These are phyloP conservation scores for Acacia melanoxylon DNA, from an alignment of 306 rosid species.

Conservation along the genomic window DNA sequence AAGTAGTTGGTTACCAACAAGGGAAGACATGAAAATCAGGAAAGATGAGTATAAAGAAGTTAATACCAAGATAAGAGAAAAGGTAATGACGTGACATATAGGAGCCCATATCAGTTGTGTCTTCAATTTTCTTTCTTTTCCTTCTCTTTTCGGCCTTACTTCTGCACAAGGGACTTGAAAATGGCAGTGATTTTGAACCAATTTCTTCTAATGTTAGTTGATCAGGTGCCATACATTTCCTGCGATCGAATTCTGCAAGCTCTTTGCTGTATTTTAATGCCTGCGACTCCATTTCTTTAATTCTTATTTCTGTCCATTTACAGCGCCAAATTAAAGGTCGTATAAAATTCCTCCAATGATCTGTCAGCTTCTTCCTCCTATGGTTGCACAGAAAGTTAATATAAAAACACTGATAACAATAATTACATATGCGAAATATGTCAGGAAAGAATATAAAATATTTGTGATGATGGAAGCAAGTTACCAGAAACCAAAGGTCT, in stretches of 20 bases:
- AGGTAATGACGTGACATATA: slow-evolving; percentile 71
- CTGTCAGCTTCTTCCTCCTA: slow-evolving; percentile 84
- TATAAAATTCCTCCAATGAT: slow-evolving; percentile 82
- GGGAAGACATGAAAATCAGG: slow-evolving; percentile 31
- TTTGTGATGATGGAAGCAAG: neutral
- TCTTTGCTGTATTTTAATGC: slow-evolving; percentile 56
- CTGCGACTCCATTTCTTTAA: slow-evolving; percentile 70
- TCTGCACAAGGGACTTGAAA: slow-evolving; percentile 40
- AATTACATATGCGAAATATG: slow-evolving; percentile 2
- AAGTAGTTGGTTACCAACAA: slow-evolving; percentile 13
- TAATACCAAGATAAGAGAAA: slow-evolving; percentile 79
- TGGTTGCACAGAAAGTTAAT: slow-evolving; percentile 30
- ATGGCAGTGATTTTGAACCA: slow-evolving; percentile 74
- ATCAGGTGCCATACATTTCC: slow-evolving; percentile 43
- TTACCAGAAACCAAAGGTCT: neutral
- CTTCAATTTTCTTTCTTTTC: slow-evolving; percentile 78
- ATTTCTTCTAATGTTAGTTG: slow-evolving; percentile 42
- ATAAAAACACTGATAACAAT: neutral
- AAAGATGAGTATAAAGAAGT: slow-evolving; percentile 33
- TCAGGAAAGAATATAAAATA: neutral
- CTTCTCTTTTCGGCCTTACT: slow-evolving; percentile 60
- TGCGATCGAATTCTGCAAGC: slow-evolving; percentile 57
- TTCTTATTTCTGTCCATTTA: slow-evolving; percentile 84
- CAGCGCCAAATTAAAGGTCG: slow-evolving; percentile 90
- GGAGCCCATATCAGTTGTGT: slow-evolving; percentile 59